phyloP scores from a whole-genome alignment of 208 protist species.

The Trichomonas tenax region DNA sequence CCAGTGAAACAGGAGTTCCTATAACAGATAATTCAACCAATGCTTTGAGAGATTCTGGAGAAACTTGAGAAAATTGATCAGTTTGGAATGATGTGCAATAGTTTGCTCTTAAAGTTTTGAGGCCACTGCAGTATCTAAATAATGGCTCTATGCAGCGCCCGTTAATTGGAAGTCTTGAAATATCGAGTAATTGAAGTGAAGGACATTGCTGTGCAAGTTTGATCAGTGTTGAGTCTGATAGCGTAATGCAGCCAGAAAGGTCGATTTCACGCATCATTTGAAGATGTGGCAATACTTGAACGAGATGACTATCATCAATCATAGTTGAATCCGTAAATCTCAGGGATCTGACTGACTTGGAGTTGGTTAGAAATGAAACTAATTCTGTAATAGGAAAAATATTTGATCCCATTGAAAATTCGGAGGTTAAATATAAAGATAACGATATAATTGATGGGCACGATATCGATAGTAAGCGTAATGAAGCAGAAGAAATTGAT shows the following conservation, averaged over 20 bases:
- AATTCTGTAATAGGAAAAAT: background rate
- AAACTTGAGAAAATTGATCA: background rate
- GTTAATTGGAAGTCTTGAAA: background rate
- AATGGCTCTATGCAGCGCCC: background rate
- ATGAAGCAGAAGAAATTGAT: background rate
- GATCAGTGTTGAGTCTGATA: background rate
- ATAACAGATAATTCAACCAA: background rate
- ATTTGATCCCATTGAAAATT: background rate
- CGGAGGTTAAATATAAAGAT: background rate
- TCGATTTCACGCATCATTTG: conserved; percentile 16
- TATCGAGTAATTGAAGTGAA: conserved; percentile 5
- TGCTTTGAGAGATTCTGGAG: background rate
- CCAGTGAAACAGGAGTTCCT: background rate
- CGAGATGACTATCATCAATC: conserved; percentile 11
- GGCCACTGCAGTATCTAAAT: background rate
- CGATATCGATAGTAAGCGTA: background rate
- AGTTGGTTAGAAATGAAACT: background rate
- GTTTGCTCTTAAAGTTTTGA: background rate
- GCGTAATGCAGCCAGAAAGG: background rate
- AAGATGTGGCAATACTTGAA: background rate
- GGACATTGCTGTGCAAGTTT: background rate
- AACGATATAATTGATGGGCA: background rate
- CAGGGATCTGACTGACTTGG: background rate
- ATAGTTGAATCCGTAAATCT: background rate
- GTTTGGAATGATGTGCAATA: background rate